Evolutionary conservation across 768 basidiomycete species (phyloP), one percentile per base, ranked within the genome.

Genomic region (Boletus subcaerulescens): DNA sequence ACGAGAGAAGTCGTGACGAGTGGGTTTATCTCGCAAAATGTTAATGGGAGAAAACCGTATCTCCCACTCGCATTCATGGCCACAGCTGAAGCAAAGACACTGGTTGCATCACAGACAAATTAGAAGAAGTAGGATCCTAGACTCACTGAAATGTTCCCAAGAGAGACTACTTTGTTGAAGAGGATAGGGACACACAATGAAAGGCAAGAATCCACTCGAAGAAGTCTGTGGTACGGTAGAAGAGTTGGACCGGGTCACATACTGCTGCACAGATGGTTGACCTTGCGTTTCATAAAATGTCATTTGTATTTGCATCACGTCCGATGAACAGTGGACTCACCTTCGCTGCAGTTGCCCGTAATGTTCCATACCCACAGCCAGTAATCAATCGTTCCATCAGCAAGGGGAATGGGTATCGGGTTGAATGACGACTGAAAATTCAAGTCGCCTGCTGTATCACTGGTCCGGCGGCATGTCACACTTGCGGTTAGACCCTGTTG

Each of bases 401-500:
- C 33, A 15, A 29, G 4, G 10, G 40, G 52, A 18, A 57, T 20
- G 6, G 52, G 22, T 12, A 55, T 39, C 15, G 56, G 6, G 17
- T 47, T 11, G 20, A 18, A 45, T 3, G 56, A 10, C 9, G 52
- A 44, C n/a, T 6, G 11, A 14, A 31, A 1, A 31, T 45, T 35
- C 7, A 36, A 17, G n/a, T 18, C 26, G 17, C 29, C 18, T 29
- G 24, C n/a, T 8, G 39, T 41, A 38, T 3, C 5, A 20, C 29
- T n/a, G 11, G 13, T 4, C 35, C 2, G 33, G 9, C 31, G 24
- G 33, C 51, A 55, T 1, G 36, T 45, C 31, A 63, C 53, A 13
- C 64, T 29, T 15, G 61, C 61, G 17, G 58, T 64, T 12, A 63
- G n/a, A 22, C 62, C 62, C 42, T 63, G 62, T 44, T 64, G 62